Percentiles rank a stretch among this genome's conserved stretches.
These are phyloP conservation scores for Carex pumila DNA, from an alignment of 176 grass and related monocot genomes.

Conservation along the genomic window DNA sequence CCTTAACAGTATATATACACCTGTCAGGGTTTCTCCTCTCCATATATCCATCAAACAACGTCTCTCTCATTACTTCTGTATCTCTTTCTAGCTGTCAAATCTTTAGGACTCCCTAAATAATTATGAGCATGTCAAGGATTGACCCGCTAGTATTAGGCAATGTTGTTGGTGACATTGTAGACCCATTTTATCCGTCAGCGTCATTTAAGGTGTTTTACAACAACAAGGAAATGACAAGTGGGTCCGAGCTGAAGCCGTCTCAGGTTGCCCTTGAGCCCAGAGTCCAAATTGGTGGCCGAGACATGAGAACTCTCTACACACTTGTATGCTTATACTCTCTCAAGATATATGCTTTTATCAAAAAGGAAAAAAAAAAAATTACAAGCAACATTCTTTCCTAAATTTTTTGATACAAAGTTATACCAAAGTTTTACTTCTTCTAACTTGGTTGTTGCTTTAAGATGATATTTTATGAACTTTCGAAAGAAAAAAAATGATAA, in stretches of 20 bases:
- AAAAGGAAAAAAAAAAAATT: not conserved
- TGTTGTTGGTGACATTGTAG: constrained; percentile 79
- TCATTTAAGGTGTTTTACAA: constrained; percentile 60
- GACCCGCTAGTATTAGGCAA: constrained; percentile 72
- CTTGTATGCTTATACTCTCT: constrained; percentile 32
- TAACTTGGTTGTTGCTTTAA: not conserved
- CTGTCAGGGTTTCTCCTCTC: constrained; percentile 6
- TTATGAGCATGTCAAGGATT: constrained; percentile 61
- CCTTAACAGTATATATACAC: constrained; percentile 7
- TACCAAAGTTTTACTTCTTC: not conserved
- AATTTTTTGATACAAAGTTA: not conserved
- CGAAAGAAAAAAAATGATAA: not conserved
- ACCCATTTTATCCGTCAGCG: constrained; percentile 45
- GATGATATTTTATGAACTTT: not conserved
- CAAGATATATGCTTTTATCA: not conserved
- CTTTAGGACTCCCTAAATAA: not conserved
- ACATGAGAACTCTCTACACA: constrained; percentile 83
- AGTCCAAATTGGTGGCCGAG: constrained; percentile 49
- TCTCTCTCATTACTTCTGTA: not conserved
- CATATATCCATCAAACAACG: constrained; percentile 19
- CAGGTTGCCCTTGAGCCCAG: constrained; percentile 55
- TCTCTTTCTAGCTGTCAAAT: constrained; percentile 20
- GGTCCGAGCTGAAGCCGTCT: constrained; percentile 80
- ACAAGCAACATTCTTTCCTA: not conserved
- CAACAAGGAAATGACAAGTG: constrained; percentile 69